These are phyloP conservation scores for Inga oerstediana DNA, from an alignment of 306 rosid species.

Conservation along the genomic window DNA sequence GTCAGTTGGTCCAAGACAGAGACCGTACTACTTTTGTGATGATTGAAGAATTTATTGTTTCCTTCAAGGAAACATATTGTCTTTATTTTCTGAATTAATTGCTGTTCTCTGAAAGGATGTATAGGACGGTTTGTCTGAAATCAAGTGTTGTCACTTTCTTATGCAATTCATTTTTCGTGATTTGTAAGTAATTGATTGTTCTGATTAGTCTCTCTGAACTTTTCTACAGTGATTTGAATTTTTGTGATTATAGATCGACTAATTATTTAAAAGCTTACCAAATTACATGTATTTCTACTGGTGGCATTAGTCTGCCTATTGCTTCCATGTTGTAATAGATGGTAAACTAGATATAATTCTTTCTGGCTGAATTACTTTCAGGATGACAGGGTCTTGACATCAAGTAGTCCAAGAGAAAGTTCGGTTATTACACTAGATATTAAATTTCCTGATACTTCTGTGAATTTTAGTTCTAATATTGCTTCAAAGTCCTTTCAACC, in stretches of 20 bases:
- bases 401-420: constrained; percentile 81
- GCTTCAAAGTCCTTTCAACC: constrained; percentile 60
- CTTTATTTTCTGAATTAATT: background rate
- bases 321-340: constrained; percentile 27
- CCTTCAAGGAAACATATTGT: background rate
- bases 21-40: constrained; percentile 10
- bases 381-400: constrained; percentile 81
- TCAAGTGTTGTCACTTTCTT: background rate
- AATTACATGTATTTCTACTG: constrained; percentile 6
- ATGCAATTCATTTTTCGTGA: background rate
- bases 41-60: constrained; percentile 20
- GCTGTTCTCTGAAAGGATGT: constrained; percentile 15
- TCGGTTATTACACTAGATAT: constrained; percentile 53
- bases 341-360: constrained; percentile 33
- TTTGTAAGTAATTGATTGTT: background rate
- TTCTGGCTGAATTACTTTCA: constrained; percentile 59
- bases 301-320: constrained; percentile 3
- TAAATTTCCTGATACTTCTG: constrained; percentile 77
- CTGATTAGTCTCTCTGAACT: constrained; percentile 2
- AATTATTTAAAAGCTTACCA: background rate
- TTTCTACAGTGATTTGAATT: background rate
- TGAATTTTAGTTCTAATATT: constrained; percentile 52
- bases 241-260: background rate
- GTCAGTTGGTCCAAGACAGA: background rate
- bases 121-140: background rate